Evolutionary conservation across 768 basidiomycete species (phyloP), one percentile per base, ranked within the genome.

Genomic region (Tricholoma sp.): DNA sequence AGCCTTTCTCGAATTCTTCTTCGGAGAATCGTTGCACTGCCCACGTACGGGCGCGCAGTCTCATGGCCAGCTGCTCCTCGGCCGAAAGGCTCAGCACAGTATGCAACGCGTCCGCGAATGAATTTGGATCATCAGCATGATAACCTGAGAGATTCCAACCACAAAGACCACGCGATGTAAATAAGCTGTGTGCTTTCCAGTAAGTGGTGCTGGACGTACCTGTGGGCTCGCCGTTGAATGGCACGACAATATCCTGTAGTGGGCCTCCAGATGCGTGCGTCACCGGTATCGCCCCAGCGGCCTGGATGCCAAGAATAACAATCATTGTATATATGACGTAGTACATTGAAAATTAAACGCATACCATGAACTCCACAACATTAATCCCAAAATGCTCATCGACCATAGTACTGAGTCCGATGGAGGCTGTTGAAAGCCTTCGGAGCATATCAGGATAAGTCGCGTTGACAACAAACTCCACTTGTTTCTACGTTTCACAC

Each of bases 371-470:
- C 69, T 99, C 96, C 7, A 99, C 96, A 36, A 99, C 80, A 63
- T 94, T 97, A 68, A 99, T 98, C 2, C 97, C 96, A 59, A 98
- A 99, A 68, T 99, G 96, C 70, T 99, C 96, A 65, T 98, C 94
- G 0, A 94, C 81, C 96, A 99, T 99, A 12, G 96, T 97, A 65
- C 91, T 95, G 24, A 98, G 67, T 0, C 96, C 95, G 13, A 98
- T 79, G 59, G 86, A 89, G 1, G 94, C 84, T 45, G 73, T 73
- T 6, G 87, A 83, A 2, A 99, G 76, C 80, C 88, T 86, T 5
- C 69, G 65, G 3, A 94, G 78, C 57, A 98, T 79, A 28, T 78
- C 79, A 0, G 83, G 66, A 61, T 89, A 98, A 4, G 89, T 74
- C 0, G 89, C 92, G 60, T 98, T 98, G 42, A 96, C 79, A 11